These are phyloP conservation scores for Populus ilicifolia DNA, from an alignment of 345 rosid genomes.

Conservation along the genomic window DNA sequence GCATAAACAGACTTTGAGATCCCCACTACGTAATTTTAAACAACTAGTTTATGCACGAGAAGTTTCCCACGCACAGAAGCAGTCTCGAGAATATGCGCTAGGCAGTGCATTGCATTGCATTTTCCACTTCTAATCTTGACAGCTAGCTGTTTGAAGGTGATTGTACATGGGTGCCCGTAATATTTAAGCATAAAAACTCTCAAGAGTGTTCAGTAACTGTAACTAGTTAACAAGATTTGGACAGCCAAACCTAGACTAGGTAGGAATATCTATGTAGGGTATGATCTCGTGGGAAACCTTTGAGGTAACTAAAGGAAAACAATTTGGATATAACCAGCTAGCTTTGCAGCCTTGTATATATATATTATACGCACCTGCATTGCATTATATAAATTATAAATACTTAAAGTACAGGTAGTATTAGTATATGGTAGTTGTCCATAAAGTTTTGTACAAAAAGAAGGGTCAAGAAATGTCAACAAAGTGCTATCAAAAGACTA, in stretches of 20 bases:
- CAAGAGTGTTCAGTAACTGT: not conserved
- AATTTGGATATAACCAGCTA: not conserved
- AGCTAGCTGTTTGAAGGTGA: not conserved
- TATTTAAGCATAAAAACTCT: not conserved
- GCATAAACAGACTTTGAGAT: conserved; percentile 3
- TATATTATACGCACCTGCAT: not conserved
- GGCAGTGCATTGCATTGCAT: not conserved
- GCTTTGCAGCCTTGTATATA: not conserved
- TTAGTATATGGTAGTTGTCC: conserved; percentile 5
- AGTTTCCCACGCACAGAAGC: conserved; percentile 9
- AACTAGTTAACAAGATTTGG: not conserved
- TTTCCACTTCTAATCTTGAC: not conserved
- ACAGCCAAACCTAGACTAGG: not conserved
- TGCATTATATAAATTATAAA: not conserved
- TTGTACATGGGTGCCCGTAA: conserved; percentile 4
- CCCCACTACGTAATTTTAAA: not conserved
- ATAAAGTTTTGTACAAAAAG: conserved; percentile 21
- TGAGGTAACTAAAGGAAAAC: not conserved
- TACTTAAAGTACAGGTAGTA: not conserved
- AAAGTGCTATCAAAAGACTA: conserved; percentile 20
- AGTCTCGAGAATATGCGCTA: conserved; percentile 7
- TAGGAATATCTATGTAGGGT: not conserved
- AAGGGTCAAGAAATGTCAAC: conserved; percentile 26
- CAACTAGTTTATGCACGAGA: not conserved
- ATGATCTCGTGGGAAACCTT: conserved; percentile 7